A percentile compares a stretch with the other conserved stretches of the same genome.
Conservation (phyloP, 768 basidiomycete genomes). For the Crucibulum laeve region DNA sequence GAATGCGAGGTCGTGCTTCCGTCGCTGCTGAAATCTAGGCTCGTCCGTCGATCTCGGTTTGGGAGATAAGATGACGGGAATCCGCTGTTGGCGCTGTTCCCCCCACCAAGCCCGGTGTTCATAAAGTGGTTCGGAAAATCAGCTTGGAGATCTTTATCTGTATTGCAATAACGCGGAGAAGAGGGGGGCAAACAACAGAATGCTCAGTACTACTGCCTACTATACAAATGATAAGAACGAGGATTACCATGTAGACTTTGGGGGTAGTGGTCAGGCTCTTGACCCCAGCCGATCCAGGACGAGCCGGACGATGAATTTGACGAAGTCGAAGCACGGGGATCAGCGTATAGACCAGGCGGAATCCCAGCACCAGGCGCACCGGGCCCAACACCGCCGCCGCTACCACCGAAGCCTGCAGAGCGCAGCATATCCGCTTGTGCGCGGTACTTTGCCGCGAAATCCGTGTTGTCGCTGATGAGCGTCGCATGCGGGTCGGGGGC, state of each 20-base stretch:
- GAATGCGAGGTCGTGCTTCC: conserved; percentile 38
- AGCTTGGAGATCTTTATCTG: conserved; percentile 10
- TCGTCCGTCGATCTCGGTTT: conserved; percentile 3
- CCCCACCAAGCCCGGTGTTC: too few relatives aligned
- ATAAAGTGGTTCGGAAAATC: conserved; percentile 7
- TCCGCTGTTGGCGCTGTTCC: neutral
- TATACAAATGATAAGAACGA: neutral
- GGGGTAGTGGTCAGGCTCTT: conserved; percentile 5
- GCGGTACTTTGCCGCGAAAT: conserved; percentile 44
- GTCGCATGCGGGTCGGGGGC: neutral
- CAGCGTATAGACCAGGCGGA: conserved; percentile 10
- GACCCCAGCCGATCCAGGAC: conserved; percentile 10
- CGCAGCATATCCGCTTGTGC: conserved; percentile 35
- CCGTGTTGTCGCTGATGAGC: conserved; percentile 13
- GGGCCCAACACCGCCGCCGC: neutral
- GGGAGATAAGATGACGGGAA: conserved; percentile 1
- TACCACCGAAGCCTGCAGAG: conserved; percentile 4
- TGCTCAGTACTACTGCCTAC: conserved; percentile 2
- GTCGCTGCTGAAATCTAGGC: conserved; percentile 31
- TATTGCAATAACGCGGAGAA: neutral
- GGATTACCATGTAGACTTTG: conserved; percentile 10
- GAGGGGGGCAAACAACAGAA: neutral
- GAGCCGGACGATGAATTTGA: conserved; percentile 1
- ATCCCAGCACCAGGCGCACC: conserved; percentile 8
- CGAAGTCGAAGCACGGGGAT: conserved; percentile 7